Percentiles rank a stretch among this genome's conserved stretches.
These are phyloP conservation scores for Nigrospora osmanthi DNA, from an alignment of 2,329 filamentous ascomycete genomes.

Conservation along the genomic window DNA sequence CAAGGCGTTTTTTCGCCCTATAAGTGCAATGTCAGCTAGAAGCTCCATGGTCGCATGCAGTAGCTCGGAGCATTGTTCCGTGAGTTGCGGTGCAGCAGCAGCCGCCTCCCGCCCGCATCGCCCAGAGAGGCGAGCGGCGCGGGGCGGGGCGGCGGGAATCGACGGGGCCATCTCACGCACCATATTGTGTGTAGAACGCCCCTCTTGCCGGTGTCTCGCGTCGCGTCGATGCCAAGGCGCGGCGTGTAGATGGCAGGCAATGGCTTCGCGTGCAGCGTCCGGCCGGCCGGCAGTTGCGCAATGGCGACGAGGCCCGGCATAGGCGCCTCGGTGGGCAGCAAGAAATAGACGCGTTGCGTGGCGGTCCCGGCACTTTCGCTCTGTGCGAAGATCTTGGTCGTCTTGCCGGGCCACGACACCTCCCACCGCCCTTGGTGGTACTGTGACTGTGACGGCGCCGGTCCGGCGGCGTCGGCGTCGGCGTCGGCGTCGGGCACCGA, in stretches of 20 bases:
- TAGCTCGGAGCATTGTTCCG: not conserved
- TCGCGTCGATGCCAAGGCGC: slow-evolving; percentile 59
- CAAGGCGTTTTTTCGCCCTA: slow-evolving; percentile 69
- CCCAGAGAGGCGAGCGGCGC: not conserved
- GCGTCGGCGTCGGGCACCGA: too few species aligned
- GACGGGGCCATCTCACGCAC: not conserved
- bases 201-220: slow-evolving; percentile 57
- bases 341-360: slow-evolving; percentile 66
- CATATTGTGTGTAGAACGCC: slow-evolving; percentile 86
- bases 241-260: slow-evolving; percentile 81
- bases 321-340: slow-evolving; percentile 64
- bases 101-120: too few species aligned
- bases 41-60: too few species aligned
- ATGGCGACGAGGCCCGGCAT: slow-evolving; percentile 69
- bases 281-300: slow-evolving; percentile 28
- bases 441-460: not conserved
- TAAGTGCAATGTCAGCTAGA: not conserved
- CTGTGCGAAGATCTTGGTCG: slow-evolving; percentile 44
- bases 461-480: not conserved
- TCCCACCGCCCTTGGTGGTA: slow-evolving; percentile 47
- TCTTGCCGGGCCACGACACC: slow-evolving; percentile 78
- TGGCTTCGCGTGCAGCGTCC: slow-evolving; percentile 58
- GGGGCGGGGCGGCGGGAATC: too few species aligned
- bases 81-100: not conserved
- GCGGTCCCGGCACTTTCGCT: slow-evolving; percentile 41